These are phyloP conservation scores for Trichoderma semiorbis DNA, from an alignment of 2,329 filamentous ascomycete genomes.

Conservation along the genomic window DNA sequence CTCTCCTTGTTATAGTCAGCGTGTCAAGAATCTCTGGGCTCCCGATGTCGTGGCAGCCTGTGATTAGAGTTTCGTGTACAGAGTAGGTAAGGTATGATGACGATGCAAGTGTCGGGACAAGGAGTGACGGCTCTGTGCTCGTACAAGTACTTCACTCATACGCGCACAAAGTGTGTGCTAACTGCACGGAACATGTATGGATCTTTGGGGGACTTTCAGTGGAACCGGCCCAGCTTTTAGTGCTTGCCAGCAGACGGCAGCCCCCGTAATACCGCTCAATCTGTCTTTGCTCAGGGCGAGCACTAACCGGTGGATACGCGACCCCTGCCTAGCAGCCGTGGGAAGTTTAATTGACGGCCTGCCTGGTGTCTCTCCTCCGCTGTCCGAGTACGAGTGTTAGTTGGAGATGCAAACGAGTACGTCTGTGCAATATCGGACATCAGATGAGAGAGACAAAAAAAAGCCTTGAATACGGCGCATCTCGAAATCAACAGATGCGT, in stretches of 20 bases:
- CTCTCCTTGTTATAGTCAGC: neutral
- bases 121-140: neutral
- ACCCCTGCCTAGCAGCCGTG: neutral
- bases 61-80: neutral
- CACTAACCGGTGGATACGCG: neutral
- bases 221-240: slow-evolving; percentile 9
- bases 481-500: neutral
- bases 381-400: slow-evolving; percentile 5
- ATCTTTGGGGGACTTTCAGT: slow-evolving; percentile 15
- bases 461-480: neutral
- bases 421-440: neutral
- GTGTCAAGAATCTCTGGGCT: neutral
- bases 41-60: neutral
- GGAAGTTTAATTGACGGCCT: neutral
- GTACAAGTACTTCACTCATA: neutral
- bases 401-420: neutral
- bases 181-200: neutral
- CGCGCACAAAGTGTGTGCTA: neutral
- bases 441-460: neutral
- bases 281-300: slow-evolving; percentile 1
- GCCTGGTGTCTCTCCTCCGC: neutral
- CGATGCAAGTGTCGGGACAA: slow-evolving; percentile 4
- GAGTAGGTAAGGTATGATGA: neutral
- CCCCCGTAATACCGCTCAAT: slow-evolving; percentile 4
- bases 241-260: slow-evolving; percentile 1